Evolutionary conservation across 441 rosid species (phyloP), one percentile per base, ranked within the genome.

Genomic region (Euphorbia schlechtendalii): DNA sequence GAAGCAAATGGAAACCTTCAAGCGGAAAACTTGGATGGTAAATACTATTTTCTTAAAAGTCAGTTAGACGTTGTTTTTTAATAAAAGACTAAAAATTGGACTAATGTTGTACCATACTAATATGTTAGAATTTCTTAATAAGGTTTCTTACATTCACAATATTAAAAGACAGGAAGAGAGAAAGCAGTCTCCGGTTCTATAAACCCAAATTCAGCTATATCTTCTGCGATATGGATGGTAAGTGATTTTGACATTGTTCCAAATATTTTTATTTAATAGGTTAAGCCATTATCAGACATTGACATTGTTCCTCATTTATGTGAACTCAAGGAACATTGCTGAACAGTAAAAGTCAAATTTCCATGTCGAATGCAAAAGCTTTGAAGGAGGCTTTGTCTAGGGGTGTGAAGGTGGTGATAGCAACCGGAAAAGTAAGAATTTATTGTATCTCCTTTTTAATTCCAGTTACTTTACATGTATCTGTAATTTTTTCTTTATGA

Each of bases 151-250:
- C 74, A 71, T 73, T 67, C 70, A 63, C 66, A 62, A 32, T 79
- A 69, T 80, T 72, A 81, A 84, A 78, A 88, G 97, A 80, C 91
- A 90, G 89, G 96, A 90, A 81, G 76, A 83, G 84, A 74, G 90
- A 86, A 78, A 92, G 86, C 67, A 81, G 84, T 73, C 82, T 93
- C 67, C 84, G 90, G 56, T 88, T 88, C 78, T 84, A 93, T 78
- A 84, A 71, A 75, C 96, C 99, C 54, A 93, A 93, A 64, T 90
- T 88, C 87, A 87, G 85, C 63, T 90, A 88, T 71, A 83, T 93
- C 83, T 93, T 93, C 81, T 93, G 93, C 51, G 99, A 93, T 73
- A 85, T 90, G 96, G 97, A 93, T 86, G 99, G 99, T 93, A 73
- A 74, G 89, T 52, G 64, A 63, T 28, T 25, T 65, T 57, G 36